Percentiles rank a stretch among this genome's conserved stretches.
Conservation (phyloP, 2,329 filamentous ascomycete genomes). For the Pseudogymnoascus destructans region DNA sequence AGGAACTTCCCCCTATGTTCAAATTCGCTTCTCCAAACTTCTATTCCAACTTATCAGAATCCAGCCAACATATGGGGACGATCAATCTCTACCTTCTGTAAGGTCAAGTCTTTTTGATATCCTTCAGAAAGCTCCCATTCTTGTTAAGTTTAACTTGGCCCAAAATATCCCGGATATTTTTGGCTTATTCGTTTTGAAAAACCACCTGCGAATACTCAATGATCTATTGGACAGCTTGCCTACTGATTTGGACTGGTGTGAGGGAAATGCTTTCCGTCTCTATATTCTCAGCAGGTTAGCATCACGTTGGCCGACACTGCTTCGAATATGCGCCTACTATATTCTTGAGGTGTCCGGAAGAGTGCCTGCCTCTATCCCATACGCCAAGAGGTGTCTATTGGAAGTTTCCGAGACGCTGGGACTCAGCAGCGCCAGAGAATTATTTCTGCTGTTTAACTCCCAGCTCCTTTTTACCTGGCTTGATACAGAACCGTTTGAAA, state of each 20-base stretch:
- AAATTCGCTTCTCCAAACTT: slow-evolving; percentile 53
- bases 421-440: slow-evolving; percentile 50
- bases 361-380: slow-evolving; percentile 47
- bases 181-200: slow-evolving; percentile 63
- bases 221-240: slow-evolving; percentile 76
- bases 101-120: slow-evolving; percentile 64
- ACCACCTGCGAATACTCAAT: slow-evolving; percentile 73
- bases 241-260: slow-evolving; percentile 52
- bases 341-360: slow-evolving; percentile 83
- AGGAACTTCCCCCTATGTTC: slow-evolving; percentile 54
- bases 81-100: slow-evolving; percentile 29
- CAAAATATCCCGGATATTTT: slow-evolving; percentile 62
- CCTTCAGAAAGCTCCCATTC: slow-evolving; percentile 50
- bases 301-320: slow-evolving; percentile 70
- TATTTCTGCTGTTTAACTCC: slow-evolving; percentile 76
- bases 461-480: slow-evolving; percentile 91
- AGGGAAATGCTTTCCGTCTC: slow-evolving; percentile 77
- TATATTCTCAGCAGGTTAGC: slow-evolving; percentile 65
- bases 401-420: slow-evolving; percentile 52
- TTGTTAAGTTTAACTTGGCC: slow-evolving; percentile 65
- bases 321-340: slow-evolving; percentile 80
- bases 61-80: slow-evolving; percentile 52
- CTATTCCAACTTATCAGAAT: slow-evolving; percentile 56
- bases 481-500: slow-evolving; percentile 48
- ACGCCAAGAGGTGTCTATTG: slow-evolving; percentile 60